phyloP scores from a whole-genome alignment of 2,329 filamentous ascomycete genomes.

The Juglanconis oblonga region DNA sequence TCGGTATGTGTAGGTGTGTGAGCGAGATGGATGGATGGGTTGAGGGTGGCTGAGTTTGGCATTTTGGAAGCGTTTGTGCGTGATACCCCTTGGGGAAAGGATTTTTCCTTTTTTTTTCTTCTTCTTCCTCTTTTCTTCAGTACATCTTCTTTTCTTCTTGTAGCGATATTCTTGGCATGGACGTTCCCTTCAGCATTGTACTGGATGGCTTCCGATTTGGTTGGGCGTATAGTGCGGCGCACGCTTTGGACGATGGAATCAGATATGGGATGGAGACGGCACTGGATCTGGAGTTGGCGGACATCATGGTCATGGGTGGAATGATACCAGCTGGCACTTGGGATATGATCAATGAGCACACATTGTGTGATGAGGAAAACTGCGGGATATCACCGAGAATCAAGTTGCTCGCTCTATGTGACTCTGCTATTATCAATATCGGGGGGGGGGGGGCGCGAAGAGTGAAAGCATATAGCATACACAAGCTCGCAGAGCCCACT shows the following conservation, averaged over 20 bases:
- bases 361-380: not conserved
- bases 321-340: slow-evolving; percentile 2
- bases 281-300: not conserved
- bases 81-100: not conserved
- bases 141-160: not conserved
- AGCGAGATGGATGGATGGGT: too few species aligned
- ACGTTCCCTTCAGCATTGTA: not conserved
- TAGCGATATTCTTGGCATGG: not conserved
- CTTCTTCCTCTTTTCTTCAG: not conserved
- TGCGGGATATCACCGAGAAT: not conserved
- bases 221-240: not conserved
- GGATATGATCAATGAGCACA: not conserved
- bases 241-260: not conserved
- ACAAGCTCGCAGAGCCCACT: too few species aligned
- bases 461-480: too few species aligned
- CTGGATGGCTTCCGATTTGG: not conserved
- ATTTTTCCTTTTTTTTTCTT: not conserved
- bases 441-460: too few species aligned
- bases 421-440: not conserved
- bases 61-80: not conserved
- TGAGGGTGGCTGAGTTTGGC: not conserved
- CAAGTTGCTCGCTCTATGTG: not conserved
- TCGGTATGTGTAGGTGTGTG: slow-evolving; percentile 33
- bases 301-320: not conserved
- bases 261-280: not conserved